These are phyloP conservation scores for Cryptococcus sp. DNA, from an alignment of 1,284 basidiomycete genomes.

Conservation along the genomic window DNA sequence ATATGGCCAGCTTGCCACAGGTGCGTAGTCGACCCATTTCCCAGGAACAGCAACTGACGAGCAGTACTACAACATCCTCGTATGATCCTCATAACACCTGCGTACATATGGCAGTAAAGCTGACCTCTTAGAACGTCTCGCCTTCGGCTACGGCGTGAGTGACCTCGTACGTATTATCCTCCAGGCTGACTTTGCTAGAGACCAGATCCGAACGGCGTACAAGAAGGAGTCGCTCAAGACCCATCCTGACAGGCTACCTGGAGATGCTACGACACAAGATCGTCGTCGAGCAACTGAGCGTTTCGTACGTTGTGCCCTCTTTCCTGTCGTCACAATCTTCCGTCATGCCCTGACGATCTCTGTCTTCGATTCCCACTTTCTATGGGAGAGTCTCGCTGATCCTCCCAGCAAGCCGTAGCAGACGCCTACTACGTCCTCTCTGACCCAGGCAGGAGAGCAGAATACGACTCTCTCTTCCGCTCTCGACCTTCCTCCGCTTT, in stretches of 20 bases:
- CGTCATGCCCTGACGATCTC: not conserved
- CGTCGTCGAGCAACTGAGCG: conserved; percentile 69
- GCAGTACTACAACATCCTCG: conserved; percentile 43
- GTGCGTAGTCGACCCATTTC: conserved; percentile 7
- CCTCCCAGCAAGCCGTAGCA: conserved; percentile 64
- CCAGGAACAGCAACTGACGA: conserved; percentile 2
- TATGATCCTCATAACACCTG: conserved; percentile 12
- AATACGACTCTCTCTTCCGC: conserved; percentile 68
- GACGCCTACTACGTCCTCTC: conserved; percentile 96
- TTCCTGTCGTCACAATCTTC: not conserved
- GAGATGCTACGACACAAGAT: conserved; percentile 63
- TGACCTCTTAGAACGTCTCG: conserved; percentile 35
- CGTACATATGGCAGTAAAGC: conserved; percentile 5
- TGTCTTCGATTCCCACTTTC: no score
- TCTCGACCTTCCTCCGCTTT: conserved; percentile 46
- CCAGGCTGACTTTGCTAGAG: conserved; percentile 15
- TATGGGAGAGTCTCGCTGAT: not conserved
- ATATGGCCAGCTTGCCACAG: conserved; percentile 26
- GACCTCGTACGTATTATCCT: not conserved
- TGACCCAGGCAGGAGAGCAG: conserved; percentile 64
- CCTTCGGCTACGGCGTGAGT: conserved; percentile 36
- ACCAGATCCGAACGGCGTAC: conserved; percentile 46
- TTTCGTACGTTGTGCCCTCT: conserved; percentile 50
- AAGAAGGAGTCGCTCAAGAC: conserved; percentile 55
- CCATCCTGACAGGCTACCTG: conserved; percentile 78